These are phyloP conservation scores for Helminthosporium solani DNA, from an alignment of 2,329 filamentous ascomycete species.

Conservation along the genomic window DNA sequence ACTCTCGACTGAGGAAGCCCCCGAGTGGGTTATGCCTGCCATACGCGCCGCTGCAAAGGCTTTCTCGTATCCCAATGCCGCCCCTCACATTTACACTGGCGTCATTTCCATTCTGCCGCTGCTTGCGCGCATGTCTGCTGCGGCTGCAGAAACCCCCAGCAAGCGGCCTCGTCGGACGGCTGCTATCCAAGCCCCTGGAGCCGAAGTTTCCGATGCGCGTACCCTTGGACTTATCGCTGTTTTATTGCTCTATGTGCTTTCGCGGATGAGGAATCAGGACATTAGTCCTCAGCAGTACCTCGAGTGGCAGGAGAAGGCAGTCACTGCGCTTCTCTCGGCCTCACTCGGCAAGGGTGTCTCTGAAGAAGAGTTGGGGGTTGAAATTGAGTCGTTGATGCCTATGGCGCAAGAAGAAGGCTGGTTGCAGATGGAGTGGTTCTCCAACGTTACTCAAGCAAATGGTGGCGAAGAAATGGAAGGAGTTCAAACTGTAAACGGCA, in stretches of 20 bases:
- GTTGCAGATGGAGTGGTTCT: conserved; percentile 57
- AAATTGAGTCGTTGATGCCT: conserved; percentile 35
- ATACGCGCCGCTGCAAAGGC: conserved; percentile 66
- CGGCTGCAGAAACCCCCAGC: conserved; percentile 40
- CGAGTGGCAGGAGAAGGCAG: conserved; percentile 45
- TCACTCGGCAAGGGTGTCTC: conserved; percentile 51
- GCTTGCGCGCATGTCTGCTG: conserved; percentile 31
- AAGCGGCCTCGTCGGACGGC: conserved; percentile 51
- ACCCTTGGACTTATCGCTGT: conserved; percentile 56
- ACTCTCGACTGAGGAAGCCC: conserved; percentile 18
- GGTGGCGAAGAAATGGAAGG: conserved; percentile 31
- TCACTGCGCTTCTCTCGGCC: conserved; percentile 53
- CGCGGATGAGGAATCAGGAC: conserved; percentile 42
- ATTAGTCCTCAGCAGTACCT: conserved; percentile 34
- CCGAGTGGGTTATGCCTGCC: conserved; percentile 66
- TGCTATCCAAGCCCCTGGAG: conserved; percentile 6
- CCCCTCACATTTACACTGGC: conserved; percentile 73
- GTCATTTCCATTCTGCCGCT: conserved; percentile 58
- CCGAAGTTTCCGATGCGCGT: conserved; percentile 20
- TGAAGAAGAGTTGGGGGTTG: conserved; percentile 46
- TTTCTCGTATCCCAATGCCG: conserved; percentile 61
- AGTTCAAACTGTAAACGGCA: conserved; percentile 26
- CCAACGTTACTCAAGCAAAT: conserved; percentile 50
- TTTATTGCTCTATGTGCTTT: conserved; percentile 61
- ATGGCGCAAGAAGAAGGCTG: conserved; percentile 43